Percentiles rank a stretch among this genome's conserved stretches.
Evolutionary conservation across 441 rosid genomes (phyloP).

Genomic region (Erodium trifolium): DNA sequence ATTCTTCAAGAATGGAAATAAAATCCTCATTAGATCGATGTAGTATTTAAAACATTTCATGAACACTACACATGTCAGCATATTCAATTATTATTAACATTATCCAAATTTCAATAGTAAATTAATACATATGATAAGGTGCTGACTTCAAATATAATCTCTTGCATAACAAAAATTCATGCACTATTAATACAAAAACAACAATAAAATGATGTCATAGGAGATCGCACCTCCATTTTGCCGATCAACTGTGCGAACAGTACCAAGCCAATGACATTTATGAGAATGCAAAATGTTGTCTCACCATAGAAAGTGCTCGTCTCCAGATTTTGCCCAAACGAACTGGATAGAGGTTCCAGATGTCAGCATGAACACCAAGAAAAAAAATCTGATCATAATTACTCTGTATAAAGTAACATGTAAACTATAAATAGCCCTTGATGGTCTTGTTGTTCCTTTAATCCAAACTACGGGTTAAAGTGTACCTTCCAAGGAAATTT

Average conservation of each 20-base stretch:
- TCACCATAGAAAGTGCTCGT: constrained; percentile 82
- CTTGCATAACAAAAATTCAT: background rate
- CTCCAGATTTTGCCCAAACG: constrained; percentile 79
- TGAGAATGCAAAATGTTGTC: constrained; percentile 74
- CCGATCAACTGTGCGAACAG: constrained; percentile 89
- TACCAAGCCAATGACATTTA: constrained; percentile 74
- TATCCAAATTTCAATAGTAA: background rate
- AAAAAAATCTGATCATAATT: constrained; percentile 15
- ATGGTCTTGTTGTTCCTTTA: background rate
- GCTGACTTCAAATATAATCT: background rate
- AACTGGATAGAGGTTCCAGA: constrained; percentile 33
- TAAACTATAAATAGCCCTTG: background rate
- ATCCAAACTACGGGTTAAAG: background rate
- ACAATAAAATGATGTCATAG: background rate
- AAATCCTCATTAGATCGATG: background rate
- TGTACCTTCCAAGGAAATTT: background rate
- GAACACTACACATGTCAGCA: background rate
- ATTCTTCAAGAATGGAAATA: constrained; percentile 39
- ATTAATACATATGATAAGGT: background rate
- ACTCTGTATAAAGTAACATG: background rate
- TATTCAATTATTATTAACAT: background rate
- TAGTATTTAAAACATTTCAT: background rate
- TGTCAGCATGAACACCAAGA: constrained; percentile 19
- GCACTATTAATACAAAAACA: background rate
- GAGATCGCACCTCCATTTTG: constrained; percentile 71